Base-by-base conservation (phyloP, 495 filamentous ascomycete species). In the Aspergillus asperescens region DNA sequence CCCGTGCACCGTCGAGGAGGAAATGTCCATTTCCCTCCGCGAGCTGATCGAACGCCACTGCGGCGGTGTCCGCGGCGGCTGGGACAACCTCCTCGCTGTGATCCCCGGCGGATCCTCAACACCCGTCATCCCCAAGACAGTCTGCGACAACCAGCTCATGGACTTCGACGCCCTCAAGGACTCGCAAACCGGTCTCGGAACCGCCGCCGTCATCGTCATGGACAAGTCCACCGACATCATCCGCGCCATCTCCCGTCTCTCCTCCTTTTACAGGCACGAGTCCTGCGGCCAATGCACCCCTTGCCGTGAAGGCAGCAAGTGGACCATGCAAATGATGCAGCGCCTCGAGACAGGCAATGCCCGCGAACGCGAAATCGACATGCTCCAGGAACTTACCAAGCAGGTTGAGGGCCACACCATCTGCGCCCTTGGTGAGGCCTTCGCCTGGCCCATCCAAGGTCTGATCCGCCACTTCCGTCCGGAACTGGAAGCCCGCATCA, bases 371-470 rank as follows among this genome's bases (percentile, higher is more conserved):
- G 93, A 98, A 73, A 98, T 98, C 68, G 93, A 98, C 70, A 98
- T 98, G 93, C 80, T 98, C 54, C 93, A 97, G 76, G 93, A 98
- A 77, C 74, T 98, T 54, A 98, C 93, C 48, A 97, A 97, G 79
- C 94, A 97, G 75, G 93, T 98, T 44, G 93, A 98, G 76, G 93
- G 93, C 13, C 93, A 97, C 75, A 96, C 93, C 12, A 98, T 98
- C 56, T 98, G 93, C 73, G 93, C 93, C 67, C 76, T 98, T 53
- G 93, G 93, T 52, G 93, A 98, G 75, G 93, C 93, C 37, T 98
- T 98, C 61, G 90, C 93, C 54, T 98, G 93, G 93, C 93, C 93
- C 60, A 82, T 97, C 60, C 93, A 98, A 75, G 93, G 93, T 67
- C 79, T 98, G 56, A 96, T 98, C 72, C 84, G 93, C 57, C 93